These are phyloP conservation scores for Globisporangium cederbergense DNA, from an alignment of 352 stramenopile species.

Conservation along the genomic window DNA sequence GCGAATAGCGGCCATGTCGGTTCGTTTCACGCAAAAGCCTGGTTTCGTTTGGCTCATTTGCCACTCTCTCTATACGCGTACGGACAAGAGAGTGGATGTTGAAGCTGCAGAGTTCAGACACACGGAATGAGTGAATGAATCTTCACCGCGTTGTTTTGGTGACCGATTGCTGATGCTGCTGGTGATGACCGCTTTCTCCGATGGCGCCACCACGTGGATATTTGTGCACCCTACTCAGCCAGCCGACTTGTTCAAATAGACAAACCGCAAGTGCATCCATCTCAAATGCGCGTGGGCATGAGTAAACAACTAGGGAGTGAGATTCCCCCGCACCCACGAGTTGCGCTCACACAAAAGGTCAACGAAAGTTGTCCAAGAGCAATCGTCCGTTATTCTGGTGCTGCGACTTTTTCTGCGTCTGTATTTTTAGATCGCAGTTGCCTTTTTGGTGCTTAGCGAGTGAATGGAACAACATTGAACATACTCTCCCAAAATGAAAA, in stretches of 20 bases:
- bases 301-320: no score
- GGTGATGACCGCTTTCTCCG: background rate
- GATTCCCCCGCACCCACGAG: background rate
- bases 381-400: background rate
- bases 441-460: background rate
- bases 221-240: no score
- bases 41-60: background rate
- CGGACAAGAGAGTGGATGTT: background rate
- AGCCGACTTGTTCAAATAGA: no score
- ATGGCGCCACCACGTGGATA: background rate
- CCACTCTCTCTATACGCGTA: background rate
- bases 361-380: background rate
- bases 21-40: background rate
- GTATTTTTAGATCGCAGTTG: background rate
- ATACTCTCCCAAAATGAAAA: no score
- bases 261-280: background rate
- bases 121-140: background rate
- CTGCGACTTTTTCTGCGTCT: background rate
- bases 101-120: background rate
- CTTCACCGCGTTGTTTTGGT: background rate
- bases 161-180: background rate
- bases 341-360: background rate
- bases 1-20: background rate
- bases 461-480: background rate
- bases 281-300: no score